These are phyloP conservation scores for Lycium ferocissimum DNA, from an alignment of 257 asterid genomes.

Conservation along the genomic window DNA sequence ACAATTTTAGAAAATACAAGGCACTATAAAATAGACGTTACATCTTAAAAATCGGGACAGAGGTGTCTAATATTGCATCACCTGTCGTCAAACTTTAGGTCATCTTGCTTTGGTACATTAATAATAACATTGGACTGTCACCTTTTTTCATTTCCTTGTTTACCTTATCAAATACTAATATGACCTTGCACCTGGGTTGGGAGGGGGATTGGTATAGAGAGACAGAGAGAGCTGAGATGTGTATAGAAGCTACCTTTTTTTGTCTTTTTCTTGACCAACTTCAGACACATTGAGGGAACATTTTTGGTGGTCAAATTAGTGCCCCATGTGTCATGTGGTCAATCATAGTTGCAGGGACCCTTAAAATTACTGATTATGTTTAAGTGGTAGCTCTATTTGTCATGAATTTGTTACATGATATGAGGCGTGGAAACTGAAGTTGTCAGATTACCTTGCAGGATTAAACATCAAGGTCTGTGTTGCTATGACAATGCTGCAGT, in stretches of 20 bases:
- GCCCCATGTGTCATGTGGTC: background rate
- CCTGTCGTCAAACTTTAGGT: constrained; percentile 11
- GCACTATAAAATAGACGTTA: background rate
- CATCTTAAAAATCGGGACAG: background rate
- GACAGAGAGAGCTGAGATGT: background rate
- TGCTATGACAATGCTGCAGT: constrained; percentile 58
- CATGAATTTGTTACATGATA: constrained; percentile 12
- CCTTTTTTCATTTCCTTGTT: background rate
- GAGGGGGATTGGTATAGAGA: too few relatives aligned
- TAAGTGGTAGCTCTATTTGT: background rate
- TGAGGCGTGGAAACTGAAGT: constrained; percentile 1
- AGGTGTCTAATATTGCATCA: constrained; percentile 3
- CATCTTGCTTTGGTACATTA: constrained; percentile 7
- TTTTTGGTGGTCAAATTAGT: background rate
- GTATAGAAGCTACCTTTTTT: background rate
- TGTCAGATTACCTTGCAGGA: constrained; percentile 53
- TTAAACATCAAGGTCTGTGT: constrained; percentile 72
- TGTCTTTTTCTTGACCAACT: background rate
- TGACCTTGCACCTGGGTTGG: background rate
- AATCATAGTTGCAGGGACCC: background rate
- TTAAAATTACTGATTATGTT: constrained; percentile 1
- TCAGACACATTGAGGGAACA: background rate
- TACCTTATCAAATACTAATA: background rate
- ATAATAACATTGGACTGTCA: background rate
- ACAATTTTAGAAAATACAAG: background rate